Evolutionary conservation across 306 rosid genomes (phyloP), one percentile per base, ranked within the genome.

Genomic region (Hylodesmum podocarpum): DNA sequence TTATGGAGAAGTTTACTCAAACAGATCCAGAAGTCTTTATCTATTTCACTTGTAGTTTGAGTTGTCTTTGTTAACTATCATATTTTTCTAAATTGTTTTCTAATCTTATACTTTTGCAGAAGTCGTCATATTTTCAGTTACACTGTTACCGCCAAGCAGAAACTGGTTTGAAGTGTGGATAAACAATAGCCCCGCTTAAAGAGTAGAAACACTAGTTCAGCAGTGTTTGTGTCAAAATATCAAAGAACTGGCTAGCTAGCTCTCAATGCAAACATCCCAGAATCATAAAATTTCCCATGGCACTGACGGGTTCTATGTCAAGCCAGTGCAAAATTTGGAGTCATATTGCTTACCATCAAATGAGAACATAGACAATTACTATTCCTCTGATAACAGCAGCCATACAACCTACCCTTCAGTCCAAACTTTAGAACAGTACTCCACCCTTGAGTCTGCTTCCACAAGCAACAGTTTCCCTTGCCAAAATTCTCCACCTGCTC

Each of bases 401-500:
- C 91, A 47, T 47, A 81, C 77, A 74, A 66, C 72, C 64, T 83
- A 86, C 73, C 83, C 83, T 31, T 78, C 91, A 18, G 73, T 66
- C 61, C 91, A 80, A 65, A 70, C 73, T 58, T 78, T 83, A 19
- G 90, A 82, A 6, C 93, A 50, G 44, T 85, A 83, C 63, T 75
- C 77, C 86, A 87, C 86, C 71, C 79, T 84, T 24, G 98, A 94
- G 53, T 86, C 92, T 54, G 86, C 93, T 66, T 81, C 88, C 22
- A 62, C 83, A 74, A 83, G 92, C 57, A 85, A 86, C 77, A 55
- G 84, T 78, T 79, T 88, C 79, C 91, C 84, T 41, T 73, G 29
- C 89, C 90, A 86, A 66, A 85, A 87, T 85, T 90, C 98, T 81
- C 76, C 87, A 13, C 76, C 92, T 63, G 57, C 88, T 80, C 75